Conservation (phyloP, 164 flowering plant species). For the Umbellularia californica region DNA sequence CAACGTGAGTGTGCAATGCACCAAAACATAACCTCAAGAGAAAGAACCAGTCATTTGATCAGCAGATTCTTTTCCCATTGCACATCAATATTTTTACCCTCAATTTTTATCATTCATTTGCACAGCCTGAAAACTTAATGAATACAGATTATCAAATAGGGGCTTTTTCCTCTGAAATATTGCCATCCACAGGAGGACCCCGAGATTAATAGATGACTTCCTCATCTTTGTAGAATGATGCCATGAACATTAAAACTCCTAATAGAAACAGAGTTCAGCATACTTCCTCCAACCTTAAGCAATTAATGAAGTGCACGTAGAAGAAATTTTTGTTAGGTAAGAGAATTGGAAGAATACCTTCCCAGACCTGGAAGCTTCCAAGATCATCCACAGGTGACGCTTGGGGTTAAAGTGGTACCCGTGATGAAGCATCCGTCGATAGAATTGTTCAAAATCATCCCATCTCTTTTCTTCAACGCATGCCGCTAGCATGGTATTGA, state of each 20-base stretch:
- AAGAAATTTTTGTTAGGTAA: neutral
- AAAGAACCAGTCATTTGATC: neutral
- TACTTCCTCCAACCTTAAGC: neutral
- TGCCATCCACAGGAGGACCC: neutral
- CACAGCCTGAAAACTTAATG: neutral
- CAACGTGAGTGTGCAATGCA: neutral
- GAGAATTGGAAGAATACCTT: slow-evolving; percentile 45
- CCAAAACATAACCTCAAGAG: neutral
- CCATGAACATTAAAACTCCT: neutral
- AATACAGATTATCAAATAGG: neutral
- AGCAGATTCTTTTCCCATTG: neutral
- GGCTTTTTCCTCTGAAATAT: neutral
- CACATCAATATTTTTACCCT: too few relatives aligned
- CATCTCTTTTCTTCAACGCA: slow-evolving; percentile 48
- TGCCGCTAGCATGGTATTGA: slow-evolving; percentile 76
- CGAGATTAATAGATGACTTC: neutral
- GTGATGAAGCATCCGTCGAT: slow-evolving; percentile 53
- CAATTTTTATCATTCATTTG: neutral
- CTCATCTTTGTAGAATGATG: neutral
- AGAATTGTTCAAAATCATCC: slow-evolving; percentile 68
- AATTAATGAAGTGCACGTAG: neutral
- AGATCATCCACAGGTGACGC: slow-evolving; percentile 64
- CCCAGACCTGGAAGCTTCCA: slow-evolving; percentile 73
- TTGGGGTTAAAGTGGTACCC: slow-evolving; percentile 74
- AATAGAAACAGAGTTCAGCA: neutral